These are phyloP conservation scores for Ceratocystis papillata DNA, from an alignment of 2,329 filamentous ascomycete genomes.

Conservation along the genomic window DNA sequence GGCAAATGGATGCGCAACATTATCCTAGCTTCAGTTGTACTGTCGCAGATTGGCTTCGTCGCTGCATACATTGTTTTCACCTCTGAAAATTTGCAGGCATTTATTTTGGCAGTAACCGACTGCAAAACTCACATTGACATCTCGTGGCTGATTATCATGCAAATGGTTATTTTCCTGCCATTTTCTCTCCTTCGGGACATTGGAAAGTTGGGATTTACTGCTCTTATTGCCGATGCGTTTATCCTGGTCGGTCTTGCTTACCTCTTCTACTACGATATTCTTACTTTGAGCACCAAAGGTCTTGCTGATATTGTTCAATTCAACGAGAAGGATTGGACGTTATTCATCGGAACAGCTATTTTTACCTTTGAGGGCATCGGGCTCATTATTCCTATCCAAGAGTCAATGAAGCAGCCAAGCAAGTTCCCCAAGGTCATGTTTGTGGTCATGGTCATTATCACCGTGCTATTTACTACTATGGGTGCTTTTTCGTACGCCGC, in stretches of 20 bases:
- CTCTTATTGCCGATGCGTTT: constrained; percentile 84
- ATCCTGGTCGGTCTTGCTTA: constrained; percentile 88
- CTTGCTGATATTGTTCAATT: constrained; percentile 81
- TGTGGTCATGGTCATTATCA: constrained; percentile 90
- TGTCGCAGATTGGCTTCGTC: constrained; percentile 91
- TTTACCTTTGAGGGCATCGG: constrained; percentile 98
- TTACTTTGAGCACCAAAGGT: constrained; percentile 66
- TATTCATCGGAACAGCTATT: constrained; percentile 97
- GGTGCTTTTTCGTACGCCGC: constrained; percentile 92
- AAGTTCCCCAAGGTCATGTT: constrained; percentile 86
- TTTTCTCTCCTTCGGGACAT: constrained; percentile 92
- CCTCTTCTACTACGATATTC: constrained; percentile 88
- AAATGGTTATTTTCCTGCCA: constrained; percentile 89
- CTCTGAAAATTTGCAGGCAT: constrained; percentile 87
- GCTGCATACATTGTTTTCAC: constrained; percentile 96
- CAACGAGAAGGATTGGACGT: constrained; percentile 84
- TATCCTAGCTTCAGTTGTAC: constrained; percentile 83
- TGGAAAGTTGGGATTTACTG: constrained; percentile 91
- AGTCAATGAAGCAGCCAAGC: constrained; percentile 82
- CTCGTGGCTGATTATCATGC: constrained; percentile 81
- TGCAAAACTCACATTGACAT: constrained; percentile 80
- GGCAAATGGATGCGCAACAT: constrained; percentile 79
- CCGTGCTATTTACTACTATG: constrained; percentile 78
- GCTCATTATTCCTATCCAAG: constrained; percentile 94
- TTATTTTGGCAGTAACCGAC: constrained; percentile 80